A percentile compares a stretch with the other conserved stretches of the same genome.
Evolutionary conservation across 495 filamentous ascomycete genomes (phyloP).

Genomic region (Penicillium macrosclerotiorum): DNA sequence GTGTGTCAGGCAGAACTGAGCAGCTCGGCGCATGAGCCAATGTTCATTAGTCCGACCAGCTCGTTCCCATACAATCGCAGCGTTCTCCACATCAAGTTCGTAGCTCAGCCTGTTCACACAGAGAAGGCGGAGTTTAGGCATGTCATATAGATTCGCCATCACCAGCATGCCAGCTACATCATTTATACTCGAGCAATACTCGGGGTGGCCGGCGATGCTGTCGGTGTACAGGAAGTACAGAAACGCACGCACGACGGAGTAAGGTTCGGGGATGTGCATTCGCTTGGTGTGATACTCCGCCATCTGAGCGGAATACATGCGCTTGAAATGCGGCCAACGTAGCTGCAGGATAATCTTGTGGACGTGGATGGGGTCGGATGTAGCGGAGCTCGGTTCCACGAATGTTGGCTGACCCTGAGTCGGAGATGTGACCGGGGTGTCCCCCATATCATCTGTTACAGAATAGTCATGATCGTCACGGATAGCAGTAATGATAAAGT

Average conservation of each 20-base stretch:
- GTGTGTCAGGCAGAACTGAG: slow-evolving; percentile 81
- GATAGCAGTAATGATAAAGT: slow-evolving; percentile 82
- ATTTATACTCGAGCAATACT: slow-evolving; percentile 66
- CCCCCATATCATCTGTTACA: slow-evolving; percentile 56
- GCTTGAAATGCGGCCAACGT: slow-evolving; percentile 93
- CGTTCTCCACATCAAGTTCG: slow-evolving; percentile 90
- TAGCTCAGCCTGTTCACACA: slow-evolving; percentile 83
- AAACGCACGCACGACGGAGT: slow-evolving; percentile 90
- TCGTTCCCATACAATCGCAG: slow-evolving; percentile 94
- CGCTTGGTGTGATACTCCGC: slow-evolving; percentile 92
- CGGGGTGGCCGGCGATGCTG: slow-evolving; percentile 68
- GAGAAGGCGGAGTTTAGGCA: slow-evolving; percentile 84
- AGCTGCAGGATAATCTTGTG: slow-evolving; percentile 91
- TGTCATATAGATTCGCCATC: slow-evolving; percentile 96
- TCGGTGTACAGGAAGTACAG: slow-evolving; percentile 97
- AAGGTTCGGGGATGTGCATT: slow-evolving; percentile 97
- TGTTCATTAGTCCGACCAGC: slow-evolving; percentile 86
- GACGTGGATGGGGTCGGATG: slow-evolving; percentile 83
- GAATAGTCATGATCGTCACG: slow-evolving; percentile 56
- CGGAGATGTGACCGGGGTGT: slow-evolving; percentile 32
- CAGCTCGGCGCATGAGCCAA: slow-evolving; percentile 85
- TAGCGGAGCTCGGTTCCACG: slow-evolving; percentile 59
- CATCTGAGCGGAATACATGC: slow-evolving; percentile 90
- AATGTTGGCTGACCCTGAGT: slow-evolving; percentile 53
- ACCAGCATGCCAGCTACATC: slow-evolving; percentile 95